Base-by-base conservation (phyloP, 352 stramenopile genomes). In the Globisporangium echinulatum region DNA sequence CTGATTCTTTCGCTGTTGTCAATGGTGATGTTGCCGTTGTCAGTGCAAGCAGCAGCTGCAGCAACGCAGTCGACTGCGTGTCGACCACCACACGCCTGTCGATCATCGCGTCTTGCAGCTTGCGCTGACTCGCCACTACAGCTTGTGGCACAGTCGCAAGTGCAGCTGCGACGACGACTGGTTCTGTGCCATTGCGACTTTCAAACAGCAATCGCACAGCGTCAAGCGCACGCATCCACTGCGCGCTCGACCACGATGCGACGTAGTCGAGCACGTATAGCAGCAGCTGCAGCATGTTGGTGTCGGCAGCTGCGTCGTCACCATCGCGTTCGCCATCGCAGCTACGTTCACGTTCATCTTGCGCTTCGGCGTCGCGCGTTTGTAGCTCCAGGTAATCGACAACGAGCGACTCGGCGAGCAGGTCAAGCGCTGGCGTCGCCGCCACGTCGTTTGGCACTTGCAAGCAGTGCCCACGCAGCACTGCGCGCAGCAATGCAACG, bases 391-490 rank as follows among this genome's bases (percentile, higher is more conserved):
- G 19, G 59, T 64, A 7, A 52, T 25, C 48, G 4, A 8, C 11
- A 48, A 72, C 60, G 10, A 81, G 62, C 1, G 52, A 59, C 46
- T 84, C 75, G 56, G 61, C 69, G 10, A 60, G 4, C 19, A 80
- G 42, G 49, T 68, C 68, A 42, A 76, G 17, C 36, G 74, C 43
- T 15, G 70, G 62, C 44, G 66, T 69, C 2, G 62, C 33, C 38
- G 19, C 58, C 14, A 43, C 66, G 25, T 57, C 49, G 25, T 49
- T 69, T 50, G 68, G 61, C 11, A 76, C 13, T 0, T 56, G 43
- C 6, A 49, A 44, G 40, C 56, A 70, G 4, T 51, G 59, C 38
- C 25, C 44, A n/a, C 64, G 57, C 44, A 84, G 52, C 43, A 71
- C 58, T 0, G 64, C 63, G 7, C 72, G 62, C 36, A 84, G 38